Evolutionary conservation across 305 asterid genomes (phyloP).

Genomic region (Plantago rigida): DNA sequence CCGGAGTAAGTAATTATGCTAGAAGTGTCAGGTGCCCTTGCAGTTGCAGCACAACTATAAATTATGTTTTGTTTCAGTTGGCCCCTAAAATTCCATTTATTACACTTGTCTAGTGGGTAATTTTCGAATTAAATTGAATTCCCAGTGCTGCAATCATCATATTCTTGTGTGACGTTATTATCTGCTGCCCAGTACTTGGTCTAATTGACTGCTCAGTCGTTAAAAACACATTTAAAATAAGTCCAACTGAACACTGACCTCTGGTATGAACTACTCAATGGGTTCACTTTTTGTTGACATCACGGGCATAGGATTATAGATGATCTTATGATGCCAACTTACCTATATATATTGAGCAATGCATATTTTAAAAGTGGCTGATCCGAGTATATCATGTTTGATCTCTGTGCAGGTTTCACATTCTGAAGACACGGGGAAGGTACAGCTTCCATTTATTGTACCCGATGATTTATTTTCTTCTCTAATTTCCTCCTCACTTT

Average conservation of each 20-base stretch:
- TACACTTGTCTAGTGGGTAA: too few relatives aligned
- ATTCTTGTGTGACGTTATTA: neutral
- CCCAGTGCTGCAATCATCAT: too few relatives aligned
- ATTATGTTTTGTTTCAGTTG: too few relatives aligned
- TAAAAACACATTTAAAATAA: neutral
- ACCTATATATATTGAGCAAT: too few relatives aligned
- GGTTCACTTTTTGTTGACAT: neutral
- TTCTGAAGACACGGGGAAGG: conserved; percentile 42
- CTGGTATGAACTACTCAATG: neutral
- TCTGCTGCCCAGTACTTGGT: neutral
- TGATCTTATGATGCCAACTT: neutral
- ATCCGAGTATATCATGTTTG: conserved; percentile 17
- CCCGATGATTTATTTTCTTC: neutral
- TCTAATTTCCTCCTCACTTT: neutral
- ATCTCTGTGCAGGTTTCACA: conserved; percentile 35
- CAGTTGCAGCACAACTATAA: too few relatives aligned
- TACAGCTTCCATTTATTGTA: conserved; percentile 22
- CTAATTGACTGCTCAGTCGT: neutral
- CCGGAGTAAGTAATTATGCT: too few relatives aligned
- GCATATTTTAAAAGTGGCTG: neutral
- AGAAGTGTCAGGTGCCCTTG: too few relatives aligned
- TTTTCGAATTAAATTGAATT: too few relatives aligned
- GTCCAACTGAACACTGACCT: neutral
- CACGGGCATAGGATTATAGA: neutral
- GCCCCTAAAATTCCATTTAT: too few relatives aligned